Percentiles rank a stretch among this genome's conserved stretches.
These are phyloP conservation scores for Galeopsis tetrahit DNA, from an alignment of 257 asterid genomes.

Conservation along the genomic window DNA sequence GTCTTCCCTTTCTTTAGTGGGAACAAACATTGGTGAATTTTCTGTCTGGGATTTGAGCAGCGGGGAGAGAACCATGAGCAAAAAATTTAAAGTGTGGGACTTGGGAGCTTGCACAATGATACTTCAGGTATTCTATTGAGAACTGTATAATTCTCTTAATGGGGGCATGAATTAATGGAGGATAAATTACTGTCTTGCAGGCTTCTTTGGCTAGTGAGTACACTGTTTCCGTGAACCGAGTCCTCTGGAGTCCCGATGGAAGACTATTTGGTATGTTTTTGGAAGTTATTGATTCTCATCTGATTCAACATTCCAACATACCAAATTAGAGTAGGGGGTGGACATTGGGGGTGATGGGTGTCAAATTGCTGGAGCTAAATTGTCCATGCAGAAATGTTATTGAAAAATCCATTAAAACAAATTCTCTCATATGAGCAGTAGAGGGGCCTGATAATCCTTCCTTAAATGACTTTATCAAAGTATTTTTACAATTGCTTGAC, in stretches of 20 bases:
- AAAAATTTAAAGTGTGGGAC: conserved; percentile 68
- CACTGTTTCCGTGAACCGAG: conserved; percentile 67
- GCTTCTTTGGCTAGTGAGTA: conserved; percentile 60
- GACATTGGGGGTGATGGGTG: background rate
- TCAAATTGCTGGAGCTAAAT: background rate
- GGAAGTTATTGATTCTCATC: conserved; percentile 12
- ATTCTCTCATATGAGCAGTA: background rate
- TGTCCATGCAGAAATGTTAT: background rate
- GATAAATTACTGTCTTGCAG: conserved; percentile 40
- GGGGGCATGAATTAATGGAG: conserved; percentile 14
- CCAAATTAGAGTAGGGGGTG: background rate
- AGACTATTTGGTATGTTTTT: conserved; percentile 49
- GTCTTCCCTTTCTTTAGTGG: conserved; percentile 49
- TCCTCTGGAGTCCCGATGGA: conserved; percentile 74
- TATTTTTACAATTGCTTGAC: background rate
- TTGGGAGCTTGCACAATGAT: conserved; percentile 52
- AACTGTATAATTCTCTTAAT: conserved; percentile 11
- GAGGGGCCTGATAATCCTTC: conserved; percentile 6
- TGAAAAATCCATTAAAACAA: background rate
- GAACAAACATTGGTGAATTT: conserved; percentile 66
- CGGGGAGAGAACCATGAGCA: conserved; percentile 49
- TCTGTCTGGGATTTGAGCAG: conserved; percentile 64
- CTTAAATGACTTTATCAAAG: background rate
- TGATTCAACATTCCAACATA: conserved; percentile 6
- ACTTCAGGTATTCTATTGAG: conserved; percentile 52